Conservation (phyloP, 768 basidiomycete genomes). For the Podaxis sp. region DNA sequence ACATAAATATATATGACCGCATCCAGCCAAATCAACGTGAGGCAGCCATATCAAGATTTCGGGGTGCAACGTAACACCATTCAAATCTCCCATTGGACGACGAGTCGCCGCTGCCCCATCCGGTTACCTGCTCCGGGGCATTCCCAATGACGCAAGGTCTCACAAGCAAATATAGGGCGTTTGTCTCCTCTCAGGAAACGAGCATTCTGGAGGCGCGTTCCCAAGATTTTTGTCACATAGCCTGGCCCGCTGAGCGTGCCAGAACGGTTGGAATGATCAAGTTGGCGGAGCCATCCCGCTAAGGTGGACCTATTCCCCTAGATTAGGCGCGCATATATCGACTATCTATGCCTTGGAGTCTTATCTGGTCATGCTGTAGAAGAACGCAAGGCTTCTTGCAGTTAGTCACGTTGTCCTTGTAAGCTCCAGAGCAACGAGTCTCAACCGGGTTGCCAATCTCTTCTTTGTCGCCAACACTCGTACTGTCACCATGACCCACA, state of each 20-base stretch:
- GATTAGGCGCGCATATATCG: background rate
- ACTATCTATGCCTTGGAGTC: slow-evolving; percentile 15
- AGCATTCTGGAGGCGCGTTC: slow-evolving; percentile 22
- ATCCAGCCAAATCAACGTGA: slow-evolving; percentile 17
- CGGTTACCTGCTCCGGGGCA: slow-evolving; percentile 18
- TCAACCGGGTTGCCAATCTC: slow-evolving; percentile 18
- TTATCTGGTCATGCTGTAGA: slow-evolving; percentile 23
- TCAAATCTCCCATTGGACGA: slow-evolving; percentile 18
- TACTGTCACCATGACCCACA: slow-evolving; percentile 14
- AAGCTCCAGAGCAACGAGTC: slow-evolving; percentile 15
- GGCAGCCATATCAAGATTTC: slow-evolving; percentile 23
- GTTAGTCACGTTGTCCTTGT: slow-evolving; percentile 28
- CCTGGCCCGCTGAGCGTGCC: slow-evolving; percentile 12
- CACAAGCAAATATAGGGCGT: slow-evolving; percentile 13
- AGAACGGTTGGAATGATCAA: no score
- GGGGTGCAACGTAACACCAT: slow-evolving; percentile 27
- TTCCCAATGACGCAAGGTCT: slow-evolving; percentile 18
- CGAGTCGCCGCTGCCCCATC: slow-evolving; percentile 12
- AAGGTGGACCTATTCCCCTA: background rate
- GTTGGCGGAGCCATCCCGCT: no score
- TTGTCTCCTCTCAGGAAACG: slow-evolving; percentile 9
- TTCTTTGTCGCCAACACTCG: slow-evolving; percentile 7
- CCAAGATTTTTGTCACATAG: slow-evolving; percentile 25
- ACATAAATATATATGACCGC: background rate
- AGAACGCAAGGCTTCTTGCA: slow-evolving; percentile 26